Percentiles rank a stretch among this genome's conserved stretches.
These are phyloP conservation scores for Sequoia sempervirens DNA, from an alignment of 75 land plant species.

Conservation along the genomic window DNA sequence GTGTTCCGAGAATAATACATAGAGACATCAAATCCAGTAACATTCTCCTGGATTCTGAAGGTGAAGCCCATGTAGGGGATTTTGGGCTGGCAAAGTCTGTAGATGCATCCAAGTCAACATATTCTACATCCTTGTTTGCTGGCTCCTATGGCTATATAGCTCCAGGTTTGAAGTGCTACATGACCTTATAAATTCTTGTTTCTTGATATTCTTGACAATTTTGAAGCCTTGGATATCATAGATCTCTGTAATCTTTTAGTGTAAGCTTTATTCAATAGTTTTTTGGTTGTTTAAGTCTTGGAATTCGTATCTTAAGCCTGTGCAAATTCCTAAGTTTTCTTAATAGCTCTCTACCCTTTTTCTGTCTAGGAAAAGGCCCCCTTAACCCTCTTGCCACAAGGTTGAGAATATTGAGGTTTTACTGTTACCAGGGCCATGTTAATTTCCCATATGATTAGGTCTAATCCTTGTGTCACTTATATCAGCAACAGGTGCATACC, in stretches of 20 bases:
- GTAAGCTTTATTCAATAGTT: background rate
- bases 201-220: background rate
- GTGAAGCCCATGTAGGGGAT: slow-evolving; percentile 83
- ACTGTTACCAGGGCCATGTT: background rate
- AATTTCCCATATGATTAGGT: background rate
- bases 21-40: slow-evolving; percentile 88
- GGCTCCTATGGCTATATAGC: slow-evolving; percentile 97
- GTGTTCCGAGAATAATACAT: slow-evolving; percentile 70
- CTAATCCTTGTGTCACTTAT: background rate
- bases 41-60: slow-evolving; percentile 59
- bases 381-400: background rate
- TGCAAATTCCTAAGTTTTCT: background rate
- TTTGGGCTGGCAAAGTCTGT: slow-evolving; percentile 73
- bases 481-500: background rate
- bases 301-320: background rate
- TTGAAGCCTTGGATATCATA: background rate
- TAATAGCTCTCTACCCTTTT: background rate
- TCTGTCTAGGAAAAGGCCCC: background rate
- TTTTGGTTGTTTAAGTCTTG: background rate
- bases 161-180: slow-evolving; percentile 52
- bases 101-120: slow-evolving; percentile 40
- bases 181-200: background rate
- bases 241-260: background rate
- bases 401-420: background rate
- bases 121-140: slow-evolving; percentile 62